phyloP scores from a whole-genome alignment of 495 filamentous ascomycete genomes.

The Lophiostoma macrostomum region DNA sequence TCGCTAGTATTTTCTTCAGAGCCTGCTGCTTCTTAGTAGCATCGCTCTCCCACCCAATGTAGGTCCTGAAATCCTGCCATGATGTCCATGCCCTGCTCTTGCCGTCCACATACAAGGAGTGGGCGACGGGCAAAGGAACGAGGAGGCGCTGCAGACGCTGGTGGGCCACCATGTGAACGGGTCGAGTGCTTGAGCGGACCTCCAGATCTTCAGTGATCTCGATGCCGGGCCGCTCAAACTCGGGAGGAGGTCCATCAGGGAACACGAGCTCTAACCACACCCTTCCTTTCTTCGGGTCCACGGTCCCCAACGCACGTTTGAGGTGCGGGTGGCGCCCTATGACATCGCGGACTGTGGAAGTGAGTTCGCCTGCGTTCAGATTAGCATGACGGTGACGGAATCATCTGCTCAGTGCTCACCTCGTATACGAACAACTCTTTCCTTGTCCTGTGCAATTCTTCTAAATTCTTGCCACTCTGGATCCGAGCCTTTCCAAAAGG shows the following conservation, averaged over 20 bases:
- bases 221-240: constrained; percentile 59
- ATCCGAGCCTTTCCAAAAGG: constrained; percentile 58
- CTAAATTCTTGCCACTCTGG: constrained; percentile 71
- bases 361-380: constrained; percentile 49
- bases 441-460: constrained; percentile 53
- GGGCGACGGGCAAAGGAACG: constrained; percentile 43
- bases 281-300: constrained; percentile 45
- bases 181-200: constrained; percentile 51
- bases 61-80: constrained; percentile 11
- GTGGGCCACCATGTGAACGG: constrained; percentile 43
- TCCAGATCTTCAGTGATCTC: constrained; percentile 51
- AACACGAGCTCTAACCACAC: constrained; percentile 62
- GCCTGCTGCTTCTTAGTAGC: not conserved
- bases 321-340: constrained; percentile 24
- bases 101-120: constrained; percentile 41
- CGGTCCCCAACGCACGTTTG: constrained; percentile 47
- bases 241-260: constrained; percentile 56
- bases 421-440: constrained; percentile 48
- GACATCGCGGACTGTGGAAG: constrained; percentile 42
- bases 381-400: not conserved
- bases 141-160: constrained; percentile 42
- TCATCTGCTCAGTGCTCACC: constrained; percentile 43
- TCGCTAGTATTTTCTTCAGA: not conserved
- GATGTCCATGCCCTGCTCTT: constrained; percentile 26
- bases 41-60: constrained; percentile 8